A percentile compares a stretch with the other conserved stretches of the same genome.
phyloP scores from a whole-genome alignment of 768 basidiomycete genomes.

The Collybia sordida region DNA sequence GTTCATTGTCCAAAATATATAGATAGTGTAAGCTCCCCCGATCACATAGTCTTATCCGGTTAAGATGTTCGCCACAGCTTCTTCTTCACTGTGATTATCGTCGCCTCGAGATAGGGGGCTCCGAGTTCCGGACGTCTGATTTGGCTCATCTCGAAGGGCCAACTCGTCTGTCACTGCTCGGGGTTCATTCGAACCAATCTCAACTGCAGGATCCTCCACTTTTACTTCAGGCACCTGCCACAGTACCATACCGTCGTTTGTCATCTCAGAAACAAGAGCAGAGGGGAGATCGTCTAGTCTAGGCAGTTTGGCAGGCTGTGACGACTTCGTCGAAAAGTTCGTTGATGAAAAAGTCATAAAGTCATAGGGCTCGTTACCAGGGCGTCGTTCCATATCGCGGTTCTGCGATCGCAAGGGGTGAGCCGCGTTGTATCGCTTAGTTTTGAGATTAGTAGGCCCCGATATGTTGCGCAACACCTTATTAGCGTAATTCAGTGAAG shows the following conservation, averaged over 20 bases:
- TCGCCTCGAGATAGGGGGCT: not conserved
- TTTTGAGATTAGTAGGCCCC: constrained; percentile 30
- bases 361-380: constrained; percentile 42
- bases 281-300: constrained; percentile 50
- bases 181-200: constrained; percentile 1
- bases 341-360: constrained; percentile 44
- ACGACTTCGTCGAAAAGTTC: constrained; percentile 36
- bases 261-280: constrained; percentile 42
- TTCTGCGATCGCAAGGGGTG: constrained; percentile 30
- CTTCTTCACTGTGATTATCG: constrained; percentile 4
- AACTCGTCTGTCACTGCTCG: not conserved
- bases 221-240: constrained; percentile 31
- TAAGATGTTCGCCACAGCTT: constrained; percentile 9
- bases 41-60: not conserved
- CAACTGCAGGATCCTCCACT: constrained; percentile 8
- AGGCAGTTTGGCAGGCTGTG: constrained; percentile 36
- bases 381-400: constrained; percentile 16
- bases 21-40: not conserved
- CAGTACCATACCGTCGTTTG: constrained; percentile 48
- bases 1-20: too few species aligned
- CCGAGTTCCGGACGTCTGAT: too few species aligned
- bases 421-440: constrained; percentile 43
- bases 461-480: constrained; percentile 24
- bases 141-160: too few species aligned
- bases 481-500: not conserved